These are phyloP conservation scores for Albizia julibrissin DNA, from an alignment of 306 rosid genomes.

Conservation along the genomic window DNA sequence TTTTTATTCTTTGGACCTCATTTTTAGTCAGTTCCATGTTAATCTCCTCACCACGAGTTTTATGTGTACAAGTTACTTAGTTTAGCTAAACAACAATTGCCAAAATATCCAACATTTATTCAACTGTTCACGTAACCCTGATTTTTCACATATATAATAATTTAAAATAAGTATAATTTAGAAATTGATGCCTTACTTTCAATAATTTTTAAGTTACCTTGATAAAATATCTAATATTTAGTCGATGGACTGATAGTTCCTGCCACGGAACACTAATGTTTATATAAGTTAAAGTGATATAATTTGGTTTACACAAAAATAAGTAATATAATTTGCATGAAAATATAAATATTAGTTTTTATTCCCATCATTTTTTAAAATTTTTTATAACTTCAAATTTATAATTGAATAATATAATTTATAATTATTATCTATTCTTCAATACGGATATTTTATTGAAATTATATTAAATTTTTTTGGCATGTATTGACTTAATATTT, in stretches of 20 bases:
- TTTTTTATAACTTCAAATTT: neutral
- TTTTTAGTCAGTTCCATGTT: slow-evolving; percentile 5
- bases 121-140: neutral
- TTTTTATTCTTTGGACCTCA: neutral
- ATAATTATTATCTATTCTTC: neutral
- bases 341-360: neutral
- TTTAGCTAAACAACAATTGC: neutral
- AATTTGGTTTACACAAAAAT: neutral
- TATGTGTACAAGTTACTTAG: neutral
- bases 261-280: neutral
- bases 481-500: neutral
- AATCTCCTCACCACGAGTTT: neutral
- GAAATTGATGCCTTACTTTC: neutral
- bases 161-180: neutral
- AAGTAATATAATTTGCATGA: neutral
- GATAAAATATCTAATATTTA: neutral
- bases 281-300: neutral
- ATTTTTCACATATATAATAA: neutral
- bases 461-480: neutral
- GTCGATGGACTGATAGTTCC: neutral
- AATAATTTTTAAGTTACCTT: neutral
- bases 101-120: neutral
- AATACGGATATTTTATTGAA: neutral
- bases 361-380: neutral
- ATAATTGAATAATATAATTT: neutral